Percentiles rank a stretch among this genome's conserved stretches.
These are phyloP conservation scores for Tuctoria greenei DNA, from an alignment of 176 grass and related monocot genomes.

Conservation along the genomic window DNA sequence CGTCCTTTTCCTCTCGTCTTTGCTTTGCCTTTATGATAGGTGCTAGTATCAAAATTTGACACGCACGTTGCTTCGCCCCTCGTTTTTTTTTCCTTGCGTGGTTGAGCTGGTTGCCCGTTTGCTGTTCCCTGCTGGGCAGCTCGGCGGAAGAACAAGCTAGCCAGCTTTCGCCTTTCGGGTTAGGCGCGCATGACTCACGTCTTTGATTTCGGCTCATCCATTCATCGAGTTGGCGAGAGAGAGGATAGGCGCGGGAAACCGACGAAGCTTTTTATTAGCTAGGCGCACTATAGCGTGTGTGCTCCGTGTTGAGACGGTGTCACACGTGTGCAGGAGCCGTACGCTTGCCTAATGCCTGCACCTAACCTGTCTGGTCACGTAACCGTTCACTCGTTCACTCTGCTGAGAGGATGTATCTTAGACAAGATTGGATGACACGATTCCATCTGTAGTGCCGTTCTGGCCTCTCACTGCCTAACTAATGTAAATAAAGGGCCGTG, in stretches of 20 bases:
- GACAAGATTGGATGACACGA: conserved; percentile 18
- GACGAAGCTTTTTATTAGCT: conserved; percentile 14
- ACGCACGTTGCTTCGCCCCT: conserved; percentile 23
- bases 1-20: background rate
- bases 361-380: conserved; percentile 33
- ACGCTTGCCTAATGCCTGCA: conserved; percentile 4
- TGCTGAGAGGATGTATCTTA: conserved; percentile 16
- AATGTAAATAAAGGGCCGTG: background rate
- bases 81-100: background rate
- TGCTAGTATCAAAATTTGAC: conserved; percentile 56
- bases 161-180: conserved; percentile 26
- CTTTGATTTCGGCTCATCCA: conserved; percentile 38
- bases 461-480: conserved; percentile 24
- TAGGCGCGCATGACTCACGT: conserved; percentile 41
- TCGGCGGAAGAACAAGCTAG: background rate
- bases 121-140: conserved; percentile 43
- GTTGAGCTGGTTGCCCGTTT: conserved; percentile 14
- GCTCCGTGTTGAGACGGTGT: conserved; percentile 4
- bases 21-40: conserved; percentile 42
- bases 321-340: conserved; percentile 33
- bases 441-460: background rate
- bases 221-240: conserved; percentile 19
- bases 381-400: background rate
- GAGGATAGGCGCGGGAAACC: background rate
- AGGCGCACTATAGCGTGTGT: conserved; percentile 20